Base-by-base conservation (phyloP, 345 rosid genomes). In the Theobroma cacao region DNA sequence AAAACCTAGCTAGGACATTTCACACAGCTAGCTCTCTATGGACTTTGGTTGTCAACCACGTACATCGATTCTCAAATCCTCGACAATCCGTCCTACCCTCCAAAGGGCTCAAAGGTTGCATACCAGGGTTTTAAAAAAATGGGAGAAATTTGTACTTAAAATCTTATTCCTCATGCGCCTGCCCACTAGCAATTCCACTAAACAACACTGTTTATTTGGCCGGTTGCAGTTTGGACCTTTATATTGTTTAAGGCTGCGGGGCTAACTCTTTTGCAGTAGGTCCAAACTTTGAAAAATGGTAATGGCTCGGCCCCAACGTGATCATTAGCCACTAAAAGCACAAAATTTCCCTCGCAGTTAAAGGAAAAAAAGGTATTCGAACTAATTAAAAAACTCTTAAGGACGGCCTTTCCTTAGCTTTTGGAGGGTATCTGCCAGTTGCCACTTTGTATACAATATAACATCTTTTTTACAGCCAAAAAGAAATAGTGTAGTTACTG, bases 81-180 rank as follows among this genome's bases (percentile, higher is more conserved):
- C 12, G 31, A n/a, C 48, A 72, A 33, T 52, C 76, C 9, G 9
- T 62, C 68, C 45, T 31, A 43, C 28, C 58, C 5, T 75, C 43
- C 68, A 38, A 61, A 59, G 26, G 33, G 77, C 56, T 74, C 66
- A 59, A 74, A 60, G 66, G 66, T 45, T 45, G 69, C 77, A 40
- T 56, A 15, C 59, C 40, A 28, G 3, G n/a, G 15, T 24, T 30
- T 40, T 59, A 5, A 24, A 74, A 5, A 28, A 28, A 62, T 30
- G 24, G 28, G 28, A 62, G 33, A 61, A 47, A 47, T 43, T 22
- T 47, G 59, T 41, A 62, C 70, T 20, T 61, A 2, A 30, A n/a
- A 30, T 40, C 34, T 31, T 56, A 36, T 22, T 58, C 40, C 53
- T 36, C 52, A 66, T 66, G 65, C 74, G 33, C 74, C 50, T 8